Evolutionary conservation across 768 basidiomycete species (phyloP), one percentile per base, ranked within the genome.

Genomic region (Mycena venus): DNA sequence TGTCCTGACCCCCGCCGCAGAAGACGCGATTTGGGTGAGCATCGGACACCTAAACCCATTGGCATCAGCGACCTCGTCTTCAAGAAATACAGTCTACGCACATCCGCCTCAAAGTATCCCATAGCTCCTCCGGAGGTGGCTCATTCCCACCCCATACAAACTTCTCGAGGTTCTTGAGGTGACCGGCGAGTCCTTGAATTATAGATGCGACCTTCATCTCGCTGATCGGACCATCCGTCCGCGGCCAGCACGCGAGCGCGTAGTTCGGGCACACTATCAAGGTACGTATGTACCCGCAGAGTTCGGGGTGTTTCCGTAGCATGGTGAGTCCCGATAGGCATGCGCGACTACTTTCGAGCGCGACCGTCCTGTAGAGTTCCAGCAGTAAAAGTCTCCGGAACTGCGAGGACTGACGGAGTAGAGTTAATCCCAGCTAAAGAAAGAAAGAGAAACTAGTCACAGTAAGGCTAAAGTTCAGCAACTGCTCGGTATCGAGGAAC

Each of bases 71-170:
- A 19, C 25, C 19, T 3, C 12, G 4, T 15, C 14, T 25, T n/a
- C n/a, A 40, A 7, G 19, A 11, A 17, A 27, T 1, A 42, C 19
- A 38, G 14, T 31, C n/a, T 21, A 49, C 75, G 4, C 31, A 74
- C 75, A 1, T 8, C 27, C 23, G 42, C 9, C 75, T 23, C 3
- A 76, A 23, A 8, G 62, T 32, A 15, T n/a, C 4, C 63, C 72
- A 76, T 10, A 76, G n/a, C 4, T 36, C 5, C 21, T 74, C 63
- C 4, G 51, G 34, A 8, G 72, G 75, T 56, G 58, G 31, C 19
- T 66, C 59, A 0, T 6, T 2, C n/a, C 75, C 75, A n/a, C 68
- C 63, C 75, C 75, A 76, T 10, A 19, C 63, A 23, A 76, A 74
- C 53, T 62, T 56, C 19, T 62, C 15, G 19, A 73, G 42, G 53